Percentiles rank a stretch among this genome's conserved stretches.
Evolutionary conservation across 169 alveolate species (phyloP).

Genomic region (Plasmodium fragile): DNA sequence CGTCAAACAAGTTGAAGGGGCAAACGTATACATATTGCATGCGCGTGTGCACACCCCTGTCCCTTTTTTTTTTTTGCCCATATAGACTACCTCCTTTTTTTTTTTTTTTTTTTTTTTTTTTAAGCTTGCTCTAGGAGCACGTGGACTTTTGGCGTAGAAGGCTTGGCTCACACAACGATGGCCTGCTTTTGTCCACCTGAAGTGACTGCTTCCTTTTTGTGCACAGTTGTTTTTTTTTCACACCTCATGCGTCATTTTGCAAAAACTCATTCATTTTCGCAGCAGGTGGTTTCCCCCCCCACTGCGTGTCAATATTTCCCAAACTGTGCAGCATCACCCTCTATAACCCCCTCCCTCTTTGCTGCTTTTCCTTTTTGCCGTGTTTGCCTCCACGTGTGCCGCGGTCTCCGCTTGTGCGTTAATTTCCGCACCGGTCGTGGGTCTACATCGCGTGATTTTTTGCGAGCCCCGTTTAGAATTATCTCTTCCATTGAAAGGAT

Average conservation of each 20-base stretch:
- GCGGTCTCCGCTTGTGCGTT: neutral
- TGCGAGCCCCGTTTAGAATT: neutral
- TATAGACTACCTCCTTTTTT: neutral
- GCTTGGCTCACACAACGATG: neutral
- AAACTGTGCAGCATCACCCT: neutral
- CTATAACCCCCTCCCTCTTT: neutral
- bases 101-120: too few species aligned
- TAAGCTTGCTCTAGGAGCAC: neutral
- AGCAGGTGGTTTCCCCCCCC: neutral
- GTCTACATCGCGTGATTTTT: neutral
- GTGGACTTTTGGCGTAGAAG: neutral
- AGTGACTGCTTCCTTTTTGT: neutral
- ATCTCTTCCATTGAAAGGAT: neutral
- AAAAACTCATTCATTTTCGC: neutral
- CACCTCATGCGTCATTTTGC: neutral
- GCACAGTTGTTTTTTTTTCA: neutral
- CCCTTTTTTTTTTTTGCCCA: neutral
- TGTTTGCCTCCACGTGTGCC: neutral
- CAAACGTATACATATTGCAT: neutral
- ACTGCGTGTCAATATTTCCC: neutral
- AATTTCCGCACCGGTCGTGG: neutral
- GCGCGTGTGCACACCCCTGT: neutral
- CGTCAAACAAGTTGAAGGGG: neutral
- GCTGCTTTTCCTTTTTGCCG: neutral
- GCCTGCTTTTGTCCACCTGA: neutral